Percentiles rank a stretch among this genome's conserved stretches.
Evolutionary conservation across 139 green algal genomes (phyloP).

Genomic region (Deuterostichococcus epilithicus): DNA sequence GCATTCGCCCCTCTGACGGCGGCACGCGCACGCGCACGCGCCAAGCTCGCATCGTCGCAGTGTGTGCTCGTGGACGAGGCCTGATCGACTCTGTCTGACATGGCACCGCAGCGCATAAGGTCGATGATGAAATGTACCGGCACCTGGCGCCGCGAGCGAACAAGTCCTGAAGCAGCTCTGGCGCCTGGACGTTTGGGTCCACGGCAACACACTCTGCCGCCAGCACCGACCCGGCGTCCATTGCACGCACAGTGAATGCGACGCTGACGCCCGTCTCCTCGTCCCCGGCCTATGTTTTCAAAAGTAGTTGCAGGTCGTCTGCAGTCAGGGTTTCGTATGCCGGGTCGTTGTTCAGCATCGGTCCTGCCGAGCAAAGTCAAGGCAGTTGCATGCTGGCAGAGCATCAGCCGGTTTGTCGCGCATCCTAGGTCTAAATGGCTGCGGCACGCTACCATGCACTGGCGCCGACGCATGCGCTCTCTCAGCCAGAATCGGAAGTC

Average conservation of each 20-base stretch:
- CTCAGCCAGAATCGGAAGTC: too few species aligned
- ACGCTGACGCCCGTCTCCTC: conserved; percentile 78
- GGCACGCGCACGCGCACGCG: neutral
- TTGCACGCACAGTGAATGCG: conserved; percentile 89
- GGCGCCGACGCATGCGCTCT: neutral
- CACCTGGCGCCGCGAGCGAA: conserved; percentile 58
- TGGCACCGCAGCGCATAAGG: neutral
- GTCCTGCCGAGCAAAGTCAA: too few species aligned
- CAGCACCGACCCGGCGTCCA: conserved; percentile 93
- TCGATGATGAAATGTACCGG: neutral
- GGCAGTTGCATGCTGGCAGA: too few species aligned
- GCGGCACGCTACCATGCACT: too few species aligned
- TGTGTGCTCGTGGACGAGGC: too few species aligned
- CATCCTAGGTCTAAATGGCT: too few species aligned
- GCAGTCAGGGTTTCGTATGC: too few species aligned
- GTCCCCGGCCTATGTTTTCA: conserved; percentile 60
- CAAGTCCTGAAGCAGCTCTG: conserved; percentile 75
- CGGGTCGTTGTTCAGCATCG: too few species aligned
- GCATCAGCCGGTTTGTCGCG: too few species aligned
- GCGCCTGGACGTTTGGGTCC: conserved; percentile 59
- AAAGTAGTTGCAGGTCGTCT: too few species aligned
- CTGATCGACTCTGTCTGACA: neutral
- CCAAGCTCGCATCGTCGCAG: neutral
- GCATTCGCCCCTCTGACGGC: neutral
- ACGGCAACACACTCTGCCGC: conserved; percentile 52